Percentiles rank a stretch among this genome's conserved stretches.
These are phyloP conservation scores for Metschnikowia rubicola DNA, from an alignment of 805 yeast species.

Conservation along the genomic window DNA sequence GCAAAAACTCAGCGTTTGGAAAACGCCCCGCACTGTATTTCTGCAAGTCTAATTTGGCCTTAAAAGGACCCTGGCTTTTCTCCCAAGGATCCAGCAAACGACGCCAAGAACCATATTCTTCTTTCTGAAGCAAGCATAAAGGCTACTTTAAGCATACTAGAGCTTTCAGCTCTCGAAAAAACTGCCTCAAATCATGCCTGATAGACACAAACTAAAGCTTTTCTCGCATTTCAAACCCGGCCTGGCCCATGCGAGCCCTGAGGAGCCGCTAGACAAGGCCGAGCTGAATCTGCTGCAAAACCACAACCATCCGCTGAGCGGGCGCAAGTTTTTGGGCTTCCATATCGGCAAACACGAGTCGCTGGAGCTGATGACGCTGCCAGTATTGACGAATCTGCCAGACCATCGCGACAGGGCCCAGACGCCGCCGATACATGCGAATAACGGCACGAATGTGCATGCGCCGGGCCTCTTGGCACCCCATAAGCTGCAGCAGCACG, in stretches of 20 bases:
- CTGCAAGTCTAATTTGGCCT: too few relatives aligned
- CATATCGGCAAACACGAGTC: constrained; percentile 42
- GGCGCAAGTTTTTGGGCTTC: constrained; percentile 35
- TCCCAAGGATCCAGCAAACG: too few relatives aligned
- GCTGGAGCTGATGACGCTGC: constrained; percentile 32
- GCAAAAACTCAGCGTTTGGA: too few relatives aligned
- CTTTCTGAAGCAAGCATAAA: too few relatives aligned
- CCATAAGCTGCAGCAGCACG: constrained; percentile 9
- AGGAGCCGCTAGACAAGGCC: constrained; percentile 15
- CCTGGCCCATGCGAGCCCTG: constrained; percentile 13
- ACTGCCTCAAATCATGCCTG: constrained; percentile 31
- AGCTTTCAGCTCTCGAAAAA: too few relatives aligned
- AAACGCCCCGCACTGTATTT: too few relatives aligned
- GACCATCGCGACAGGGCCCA: constrained; percentile 19
- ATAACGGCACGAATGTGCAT: constrained; percentile 2
- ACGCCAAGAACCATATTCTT: too few relatives aligned
- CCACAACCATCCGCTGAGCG: background rate
- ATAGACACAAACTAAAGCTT: constrained; percentile 41
- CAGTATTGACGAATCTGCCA: constrained; percentile 32
- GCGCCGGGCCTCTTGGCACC: constrained; percentile 10
- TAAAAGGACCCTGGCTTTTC: too few relatives aligned
- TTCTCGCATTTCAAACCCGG: constrained; percentile 37
- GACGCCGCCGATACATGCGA: constrained; percentile 7
- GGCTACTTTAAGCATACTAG: too few relatives aligned
- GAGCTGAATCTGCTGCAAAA: constrained; percentile 25